Evolutionary conservation across 2,329 filamentous ascomycete species (phyloP).

Genomic region (Thermomyces lanuginosus): DNA sequence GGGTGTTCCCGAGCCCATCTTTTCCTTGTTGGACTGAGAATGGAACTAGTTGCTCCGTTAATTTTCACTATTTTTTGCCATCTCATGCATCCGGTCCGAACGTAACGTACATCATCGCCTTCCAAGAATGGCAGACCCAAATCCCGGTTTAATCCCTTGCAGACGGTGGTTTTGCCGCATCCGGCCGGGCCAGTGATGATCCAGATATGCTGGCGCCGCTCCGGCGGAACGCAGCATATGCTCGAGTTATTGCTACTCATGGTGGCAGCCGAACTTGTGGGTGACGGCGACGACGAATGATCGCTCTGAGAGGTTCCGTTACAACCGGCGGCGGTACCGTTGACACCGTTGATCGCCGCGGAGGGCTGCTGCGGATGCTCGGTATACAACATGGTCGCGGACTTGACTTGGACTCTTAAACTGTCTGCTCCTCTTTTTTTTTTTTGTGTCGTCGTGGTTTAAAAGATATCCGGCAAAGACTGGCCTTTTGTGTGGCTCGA

Average conservation of each 20-base stretch:
- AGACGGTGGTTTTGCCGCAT: slow-evolving; percentile 64
- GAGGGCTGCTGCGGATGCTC: too few species aligned
- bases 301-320: neutral
- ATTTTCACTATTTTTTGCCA: neutral
- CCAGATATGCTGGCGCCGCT: slow-evolving; percentile 52
- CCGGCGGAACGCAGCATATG: too few species aligned
- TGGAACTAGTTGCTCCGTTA: slow-evolving; percentile 23
- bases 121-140: slow-evolving; percentile 56
- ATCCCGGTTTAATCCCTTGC: slow-evolving; percentile 45
- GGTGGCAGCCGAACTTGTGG: too few species aligned
- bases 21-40: slow-evolving; percentile 58
- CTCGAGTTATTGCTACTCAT: too few species aligned
- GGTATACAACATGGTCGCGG: too few species aligned
- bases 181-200: slow-evolving; percentile 64
- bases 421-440: too few species aligned
- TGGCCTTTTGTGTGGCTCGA: too few species aligned
- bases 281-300: too few species aligned
- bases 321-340: slow-evolving; percentile 4
- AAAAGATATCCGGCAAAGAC: too few species aligned
- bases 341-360: too few species aligned
- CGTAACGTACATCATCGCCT: slow-evolving; percentile 52
- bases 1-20: slow-evolving; percentile 73
- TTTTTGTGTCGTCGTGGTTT: too few species aligned
- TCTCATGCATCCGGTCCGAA: neutral
- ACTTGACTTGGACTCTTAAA: too few species aligned